Conservation (phyloP, 441 rosid genomes). For the Gossypium laxum region DNA sequence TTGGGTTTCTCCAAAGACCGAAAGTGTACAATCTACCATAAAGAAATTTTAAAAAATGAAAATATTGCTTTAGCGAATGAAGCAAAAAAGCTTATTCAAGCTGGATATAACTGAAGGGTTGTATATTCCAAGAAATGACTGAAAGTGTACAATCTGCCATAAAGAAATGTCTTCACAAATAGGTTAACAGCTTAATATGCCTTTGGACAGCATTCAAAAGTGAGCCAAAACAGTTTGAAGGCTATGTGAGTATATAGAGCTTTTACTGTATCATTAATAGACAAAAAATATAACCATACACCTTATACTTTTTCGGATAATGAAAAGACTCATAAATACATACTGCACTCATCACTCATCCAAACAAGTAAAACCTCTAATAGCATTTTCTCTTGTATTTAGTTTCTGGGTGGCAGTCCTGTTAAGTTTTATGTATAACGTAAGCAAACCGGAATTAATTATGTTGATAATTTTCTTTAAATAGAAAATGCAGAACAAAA, state of each 20-base stretch:
- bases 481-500: not conserved
- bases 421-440: not conserved
- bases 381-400: not conserved
- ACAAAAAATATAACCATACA: not conserved
- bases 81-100: not conserved
- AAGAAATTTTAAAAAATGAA: not conserved
- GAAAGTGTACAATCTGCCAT: not conserved
- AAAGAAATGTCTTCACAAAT: not conserved
- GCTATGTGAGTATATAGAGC: not conserved
- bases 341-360: not conserved
- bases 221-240: not conserved
- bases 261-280: not conserved
- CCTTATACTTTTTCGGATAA: not conserved
- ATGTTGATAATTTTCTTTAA: not conserved
- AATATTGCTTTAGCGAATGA: conserved; percentile 4
- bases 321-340: not conserved
- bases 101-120: not conserved
- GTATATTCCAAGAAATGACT: not conserved
- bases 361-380: not conserved
- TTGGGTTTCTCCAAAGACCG: conserved; percentile 44
- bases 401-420: not conserved
- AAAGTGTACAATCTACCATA: conserved; percentile 40
- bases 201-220: not conserved
- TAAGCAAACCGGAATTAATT: not conserved
- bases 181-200: not conserved